Percentiles rank a stretch among this genome's conserved stretches.
Conservation (phyloP, 768 basidiomycete genomes). For the Trametes maxima region DNA sequence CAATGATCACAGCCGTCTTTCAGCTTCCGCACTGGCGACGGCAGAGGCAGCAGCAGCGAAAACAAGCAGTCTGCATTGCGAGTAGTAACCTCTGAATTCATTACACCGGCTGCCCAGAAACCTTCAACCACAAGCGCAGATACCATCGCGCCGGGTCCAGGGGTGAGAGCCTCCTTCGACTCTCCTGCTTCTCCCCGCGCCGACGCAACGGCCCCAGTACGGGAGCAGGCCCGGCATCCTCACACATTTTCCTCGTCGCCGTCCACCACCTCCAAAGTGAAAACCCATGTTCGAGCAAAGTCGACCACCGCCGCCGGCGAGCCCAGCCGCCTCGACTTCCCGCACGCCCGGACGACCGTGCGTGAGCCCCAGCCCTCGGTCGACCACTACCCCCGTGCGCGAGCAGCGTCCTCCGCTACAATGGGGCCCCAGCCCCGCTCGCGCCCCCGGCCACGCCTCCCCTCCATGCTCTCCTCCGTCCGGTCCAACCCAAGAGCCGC, state of each 20-base stretch:
- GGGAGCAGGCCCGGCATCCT: constrained; percentile 15
- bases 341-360: constrained; percentile 3
- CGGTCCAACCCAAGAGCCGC: constrained; percentile 17
- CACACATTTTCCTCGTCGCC: neutral
- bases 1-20: constrained; percentile 3
- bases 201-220: constrained; percentile 10
- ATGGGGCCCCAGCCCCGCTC: neutral
- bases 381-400: neutral
- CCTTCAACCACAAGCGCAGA: neutral
- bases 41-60: constrained; percentile 8
- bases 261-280: neutral
- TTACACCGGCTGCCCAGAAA: neutral
- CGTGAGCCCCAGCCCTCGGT: neutral
- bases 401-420: constrained; percentile 17
- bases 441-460: constrained; percentile 6
- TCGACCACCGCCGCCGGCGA: constrained; percentile 16
- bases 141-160: constrained; percentile 4
- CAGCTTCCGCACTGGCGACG: neutral
- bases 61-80: neutral
- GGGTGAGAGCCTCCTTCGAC: constrained; percentile 15
- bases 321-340: constrained; percentile 7
- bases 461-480: constrained; percentile 21
- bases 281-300: constrained; percentile 16
- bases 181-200: constrained; percentile 7
- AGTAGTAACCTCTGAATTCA: constrained; percentile 10